Base-by-base conservation (phyloP, 2,329 filamentous ascomycete genomes). In the Madurella fahalii region DNA sequence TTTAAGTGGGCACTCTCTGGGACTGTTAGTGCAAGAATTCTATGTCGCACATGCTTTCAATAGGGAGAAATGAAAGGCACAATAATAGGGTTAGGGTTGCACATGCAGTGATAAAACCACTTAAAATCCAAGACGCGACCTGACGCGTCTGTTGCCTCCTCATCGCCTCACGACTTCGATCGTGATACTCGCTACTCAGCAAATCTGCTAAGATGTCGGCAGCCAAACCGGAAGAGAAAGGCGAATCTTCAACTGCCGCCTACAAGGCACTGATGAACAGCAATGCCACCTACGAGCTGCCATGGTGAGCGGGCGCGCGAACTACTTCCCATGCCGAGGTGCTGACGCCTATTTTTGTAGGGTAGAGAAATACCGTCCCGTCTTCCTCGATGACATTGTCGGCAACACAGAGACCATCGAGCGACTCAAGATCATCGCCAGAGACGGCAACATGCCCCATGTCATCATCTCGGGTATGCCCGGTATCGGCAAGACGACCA, bases 391-490 rank as follows among this genome's bases (percentile, higher is more conserved):
- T 74, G 93, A 99, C 74, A 86, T 99, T 50, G 94, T 99, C 52
- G 94, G 94, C 67, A 99, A 99, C 72, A 95, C 90, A 17, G 94
- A 99, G 71, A 99, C 94, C 1, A 91, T 99, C 65, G 93, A 97
- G 72, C 88, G 94, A 52, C 78, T 99, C 65, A 97, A 97, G 70
- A 97, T 99, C 67, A 97, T 99, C 65, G 92, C 94, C 45, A 94
- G 92, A 72, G 94, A 97, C 75, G 94, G 94, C 64, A 99, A 99
- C 74, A 96, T 99, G 92, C 94, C 94, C 2, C 94, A 99, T 74
- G 84, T 99, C 67, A 97, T 99, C 73, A 97, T 99, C 67, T 96
- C 56, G 11, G 56, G 56, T 0, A 93, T 94, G 15, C 94, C 94
- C 31, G 94, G 94, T 16, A 96, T 99, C 61, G 94, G 94, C 72